These are phyloP conservation scores for Amphichorda felina DNA, from an alignment of 2,329 filamentous ascomycete species.

Conservation along the genomic window DNA sequence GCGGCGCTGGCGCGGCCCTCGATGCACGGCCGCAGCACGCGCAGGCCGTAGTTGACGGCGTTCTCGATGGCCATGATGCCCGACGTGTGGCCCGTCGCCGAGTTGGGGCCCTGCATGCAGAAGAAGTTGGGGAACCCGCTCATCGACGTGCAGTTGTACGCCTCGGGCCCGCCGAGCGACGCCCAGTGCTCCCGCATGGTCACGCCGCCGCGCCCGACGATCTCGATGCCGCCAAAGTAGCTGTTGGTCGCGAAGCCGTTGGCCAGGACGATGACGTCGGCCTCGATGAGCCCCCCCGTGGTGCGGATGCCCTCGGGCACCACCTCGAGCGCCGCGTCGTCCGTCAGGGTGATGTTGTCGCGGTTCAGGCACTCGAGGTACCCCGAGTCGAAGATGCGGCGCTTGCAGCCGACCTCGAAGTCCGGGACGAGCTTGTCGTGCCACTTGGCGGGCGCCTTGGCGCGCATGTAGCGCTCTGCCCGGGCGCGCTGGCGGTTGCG, in stretches of 20 bases:
- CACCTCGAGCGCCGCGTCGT: constrained; percentile 34
- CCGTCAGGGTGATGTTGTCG: constrained; percentile 32
- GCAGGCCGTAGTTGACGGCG: constrained; percentile 45
- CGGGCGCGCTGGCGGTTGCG: constrained; percentile 22
- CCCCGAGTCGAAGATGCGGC: constrained; percentile 45
- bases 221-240: constrained; percentile 39
- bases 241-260: constrained; percentile 47
- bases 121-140: constrained; percentile 50
- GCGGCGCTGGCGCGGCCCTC: constrained; percentile 16
- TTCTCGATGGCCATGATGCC: constrained; percentile 51
- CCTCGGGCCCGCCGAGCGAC: constrained; percentile 45
- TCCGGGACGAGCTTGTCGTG: constrained; percentile 50
- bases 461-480: constrained; percentile 27
- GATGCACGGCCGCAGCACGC: constrained; percentile 39
- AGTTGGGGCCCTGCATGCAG: constrained; percentile 39
- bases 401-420: constrained; percentile 51
- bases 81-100: constrained; percentile 47
- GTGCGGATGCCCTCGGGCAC: constrained; percentile 25
- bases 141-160: constrained; percentile 46
- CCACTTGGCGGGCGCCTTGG: constrained; percentile 43
- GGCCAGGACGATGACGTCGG: constrained; percentile 49
- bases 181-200: constrained; percentile 44
- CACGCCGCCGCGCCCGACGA: constrained; percentile 39
- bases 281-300: constrained; percentile 27
- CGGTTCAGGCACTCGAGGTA: constrained; percentile 42